phyloP scores from a whole-genome alignment of 1,284 basidiomycete genomes.

The Cutaneotrichosporon sp. region DNA sequence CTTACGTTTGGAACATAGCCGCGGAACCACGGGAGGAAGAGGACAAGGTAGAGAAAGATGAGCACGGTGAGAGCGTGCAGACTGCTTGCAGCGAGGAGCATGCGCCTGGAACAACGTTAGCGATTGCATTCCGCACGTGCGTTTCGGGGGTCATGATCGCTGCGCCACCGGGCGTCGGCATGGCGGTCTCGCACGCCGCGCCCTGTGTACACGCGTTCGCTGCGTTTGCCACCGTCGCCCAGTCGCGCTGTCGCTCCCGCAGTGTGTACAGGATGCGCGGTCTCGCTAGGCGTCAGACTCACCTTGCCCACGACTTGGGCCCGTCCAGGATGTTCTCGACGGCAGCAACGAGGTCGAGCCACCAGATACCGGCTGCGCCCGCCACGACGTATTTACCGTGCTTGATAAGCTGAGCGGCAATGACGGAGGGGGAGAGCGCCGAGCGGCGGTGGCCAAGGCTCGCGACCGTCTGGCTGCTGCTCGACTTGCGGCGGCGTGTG shows the following conservation, averaged over 20 bases:
- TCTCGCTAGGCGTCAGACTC: too few species aligned
- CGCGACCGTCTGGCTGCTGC: slow-evolving; percentile 2
- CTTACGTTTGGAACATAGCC: slow-evolving; percentile 47
- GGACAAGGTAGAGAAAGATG: slow-evolving; percentile 46
- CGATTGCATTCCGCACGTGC: too few species aligned
- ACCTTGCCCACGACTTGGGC: slow-evolving; percentile 23
- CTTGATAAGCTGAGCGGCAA: slow-evolving; percentile 22
- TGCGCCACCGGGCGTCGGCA: not conserved
- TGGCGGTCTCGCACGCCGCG: too few species aligned
- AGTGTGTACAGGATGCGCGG: too few species aligned
- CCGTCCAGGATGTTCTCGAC: slow-evolving; percentile 19
- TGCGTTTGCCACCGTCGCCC: too few species aligned
- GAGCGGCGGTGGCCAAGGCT: slow-evolving; percentile 1
- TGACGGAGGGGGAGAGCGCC: slow-evolving; percentile 2
- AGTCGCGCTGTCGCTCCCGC: too few species aligned
- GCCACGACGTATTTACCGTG: slow-evolving; percentile 45
- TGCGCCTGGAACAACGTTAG: slow-evolving; percentile 13
- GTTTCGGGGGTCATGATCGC: not conserved
- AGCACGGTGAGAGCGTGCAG: slow-evolving; percentile 36
- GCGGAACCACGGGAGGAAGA: slow-evolving; percentile 45
- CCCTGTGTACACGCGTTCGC: too few species aligned
- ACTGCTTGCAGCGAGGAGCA: slow-evolving; percentile 9
- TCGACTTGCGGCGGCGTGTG: slow-evolving; percentile 3
- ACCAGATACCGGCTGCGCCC: slow-evolving; percentile 41
- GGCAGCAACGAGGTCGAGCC: slow-evolving; percentile 24